These are phyloP conservation scores for Saccharomycopsis fibuligera DNA, from an alignment of 805 yeast genomes.

Conservation along the genomic window DNA sequence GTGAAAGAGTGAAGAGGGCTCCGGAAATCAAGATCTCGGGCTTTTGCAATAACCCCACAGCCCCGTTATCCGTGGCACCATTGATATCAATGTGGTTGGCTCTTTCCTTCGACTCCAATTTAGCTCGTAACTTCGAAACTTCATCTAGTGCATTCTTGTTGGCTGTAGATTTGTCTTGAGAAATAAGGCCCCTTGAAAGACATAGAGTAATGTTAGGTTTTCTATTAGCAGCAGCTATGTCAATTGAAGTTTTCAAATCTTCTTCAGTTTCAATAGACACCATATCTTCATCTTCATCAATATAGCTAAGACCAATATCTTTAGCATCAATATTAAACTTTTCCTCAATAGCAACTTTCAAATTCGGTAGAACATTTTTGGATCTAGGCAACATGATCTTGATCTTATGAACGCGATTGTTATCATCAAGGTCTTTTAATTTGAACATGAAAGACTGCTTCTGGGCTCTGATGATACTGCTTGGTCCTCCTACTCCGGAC, in stretches of 20 bases:
- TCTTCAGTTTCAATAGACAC: slow-evolving; percentile 30
- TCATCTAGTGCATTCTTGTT: neutral
- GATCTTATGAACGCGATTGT: slow-evolving; percentile 25
- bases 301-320: slow-evolving; percentile 31
- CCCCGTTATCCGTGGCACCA: neutral
- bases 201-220: neutral
- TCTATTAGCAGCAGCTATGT: slow-evolving; percentile 10
- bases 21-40: slow-evolving; percentile 19
- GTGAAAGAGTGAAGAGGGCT: slow-evolving; percentile 17
- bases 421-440: slow-evolving; percentile 23
- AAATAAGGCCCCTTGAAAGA: neutral
- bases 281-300: slow-evolving; percentile 35
- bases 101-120: neutral
- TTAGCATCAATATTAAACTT: slow-evolving; percentile 23
- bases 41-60: slow-evolving; percentile 1
- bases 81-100: neutral
- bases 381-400: slow-evolving; percentile 22
- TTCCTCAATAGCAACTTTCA: slow-evolving; percentile 24
- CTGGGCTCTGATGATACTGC: slow-evolving; percentile 18
- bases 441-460: slow-evolving; percentile 17
- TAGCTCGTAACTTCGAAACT: neutral
- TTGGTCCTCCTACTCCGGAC: slow-evolving; percentile 16
- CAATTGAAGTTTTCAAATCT: slow-evolving; percentile 30
- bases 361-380: slow-evolving; percentile 22
- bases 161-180: neutral